These are phyloP conservation scores for Cystobasidium sp. DNA, from an alignment of 1,284 basidiomycete species.

Conservation along the genomic window DNA sequence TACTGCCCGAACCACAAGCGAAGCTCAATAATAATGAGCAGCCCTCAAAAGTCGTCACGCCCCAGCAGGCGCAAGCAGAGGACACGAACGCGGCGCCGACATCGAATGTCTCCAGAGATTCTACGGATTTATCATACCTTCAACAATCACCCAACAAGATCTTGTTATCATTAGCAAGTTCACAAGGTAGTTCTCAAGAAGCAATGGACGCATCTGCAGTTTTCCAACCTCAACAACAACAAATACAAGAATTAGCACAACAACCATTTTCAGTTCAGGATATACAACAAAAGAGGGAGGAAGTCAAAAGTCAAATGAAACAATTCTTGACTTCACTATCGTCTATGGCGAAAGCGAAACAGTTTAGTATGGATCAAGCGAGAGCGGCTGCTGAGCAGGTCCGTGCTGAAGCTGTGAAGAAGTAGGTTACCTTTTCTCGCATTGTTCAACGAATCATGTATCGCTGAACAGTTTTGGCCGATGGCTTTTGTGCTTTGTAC, in stretches of 20 bases:
- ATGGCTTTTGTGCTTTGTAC: background rate
- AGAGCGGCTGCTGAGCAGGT: constrained; percentile 38
- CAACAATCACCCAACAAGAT: constrained; percentile 12
- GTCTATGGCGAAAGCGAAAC: constrained; percentile 20
- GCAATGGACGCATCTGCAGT: constrained; percentile 11
- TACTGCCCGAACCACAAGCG: background rate
- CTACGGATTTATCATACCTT: constrained; percentile 1
- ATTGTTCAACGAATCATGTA: background rate
- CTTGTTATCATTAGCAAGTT: background rate
- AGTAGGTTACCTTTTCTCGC: background rate
- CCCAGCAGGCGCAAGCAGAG: constrained; percentile 10
- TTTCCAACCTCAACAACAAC: constrained; percentile 14
- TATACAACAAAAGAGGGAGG: constrained; percentile 33
- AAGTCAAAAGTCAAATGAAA: constrained; percentile 42
- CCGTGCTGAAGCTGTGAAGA: constrained; percentile 37
- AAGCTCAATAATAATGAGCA: background rate
- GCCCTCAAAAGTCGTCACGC: background rate
- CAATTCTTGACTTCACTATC: constrained; percentile 29
- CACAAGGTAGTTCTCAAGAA: background rate
- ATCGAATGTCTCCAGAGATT: background rate
- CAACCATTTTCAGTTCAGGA: constrained; percentile 30
- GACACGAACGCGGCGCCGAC: background rate
- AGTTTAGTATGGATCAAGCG: constrained; percentile 32
- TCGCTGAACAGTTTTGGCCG: background rate
- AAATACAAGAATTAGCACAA: constrained; percentile 27